Percentiles rank a stretch among this genome's conserved stretches.
Evolutionary conservation across 2,329 filamentous ascomycete genomes (phyloP).

Genomic region (Leptographium galeiforme): DNA sequence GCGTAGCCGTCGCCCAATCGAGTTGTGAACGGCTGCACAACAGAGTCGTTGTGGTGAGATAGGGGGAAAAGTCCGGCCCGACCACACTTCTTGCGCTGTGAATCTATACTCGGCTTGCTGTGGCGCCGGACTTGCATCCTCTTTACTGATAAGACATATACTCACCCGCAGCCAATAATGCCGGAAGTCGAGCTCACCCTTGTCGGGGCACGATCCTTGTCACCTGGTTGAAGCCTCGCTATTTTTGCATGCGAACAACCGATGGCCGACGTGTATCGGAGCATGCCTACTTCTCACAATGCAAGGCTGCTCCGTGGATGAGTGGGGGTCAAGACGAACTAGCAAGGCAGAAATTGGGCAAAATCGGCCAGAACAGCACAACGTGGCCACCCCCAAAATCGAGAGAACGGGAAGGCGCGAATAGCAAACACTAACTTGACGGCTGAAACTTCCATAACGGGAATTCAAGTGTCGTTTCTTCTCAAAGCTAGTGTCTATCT

Average conservation of each 20-base stretch:
- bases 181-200: background rate
- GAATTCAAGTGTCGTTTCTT: too few species aligned
- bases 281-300: background rate
- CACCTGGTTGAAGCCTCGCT: background rate
- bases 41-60: background rate
- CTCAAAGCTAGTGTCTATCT: too few species aligned
- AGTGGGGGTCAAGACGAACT: background rate
- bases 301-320: background rate
- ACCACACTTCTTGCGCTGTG: background rate
- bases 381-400: too few species aligned
- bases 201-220: background rate
- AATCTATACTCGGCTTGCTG: background rate
- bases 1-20: background rate
- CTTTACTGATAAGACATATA: too few species aligned
- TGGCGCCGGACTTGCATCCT: background rate
- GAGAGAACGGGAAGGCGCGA: too few species aligned
- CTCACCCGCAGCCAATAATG: background rate
- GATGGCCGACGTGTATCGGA: background rate
- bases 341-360: background rate
- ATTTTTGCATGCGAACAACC: background rate
- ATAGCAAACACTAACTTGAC: too few species aligned
- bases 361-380: background rate
- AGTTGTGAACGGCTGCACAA: background rate
- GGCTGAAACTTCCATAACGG: too few species aligned
- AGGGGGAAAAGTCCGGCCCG: background rate